These are phyloP conservation scores for Pleoardoris graminearum DNA, from an alignment of 2,329 filamentous ascomycete genomes.

Conservation along the genomic window DNA sequence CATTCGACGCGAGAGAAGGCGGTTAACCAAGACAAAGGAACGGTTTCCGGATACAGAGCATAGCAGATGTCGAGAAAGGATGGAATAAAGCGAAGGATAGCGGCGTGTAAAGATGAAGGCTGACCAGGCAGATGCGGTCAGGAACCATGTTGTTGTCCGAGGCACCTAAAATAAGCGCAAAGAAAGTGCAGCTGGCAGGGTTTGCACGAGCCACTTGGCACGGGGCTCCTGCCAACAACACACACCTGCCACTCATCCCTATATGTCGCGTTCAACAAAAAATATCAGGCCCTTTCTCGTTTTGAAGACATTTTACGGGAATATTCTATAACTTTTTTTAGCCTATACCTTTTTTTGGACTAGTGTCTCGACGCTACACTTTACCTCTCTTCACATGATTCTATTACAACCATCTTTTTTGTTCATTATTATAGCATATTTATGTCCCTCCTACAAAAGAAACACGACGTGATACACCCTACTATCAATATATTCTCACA, in stretches of 20 bases:
- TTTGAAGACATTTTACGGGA: no score
- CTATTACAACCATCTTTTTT: no score
- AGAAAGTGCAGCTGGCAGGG: conserved; percentile 5
- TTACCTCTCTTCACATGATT: no score
- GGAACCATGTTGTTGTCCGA: conserved; percentile 7
- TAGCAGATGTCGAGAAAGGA: not conserved
- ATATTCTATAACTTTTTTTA: no score
- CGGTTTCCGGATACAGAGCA: not conserved
- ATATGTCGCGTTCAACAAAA: no score
- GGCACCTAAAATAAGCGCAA: conserved; percentile 4
- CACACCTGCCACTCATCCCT: not conserved
- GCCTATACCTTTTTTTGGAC: no score
- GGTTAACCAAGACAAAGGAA: not conserved
- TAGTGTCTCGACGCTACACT: no score
- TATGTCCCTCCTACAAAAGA: no score
- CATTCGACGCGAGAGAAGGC: not conserved
- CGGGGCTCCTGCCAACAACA: not conserved
- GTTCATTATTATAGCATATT: no score
- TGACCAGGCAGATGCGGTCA: conserved; percentile 5
- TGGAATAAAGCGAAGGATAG: not conserved
- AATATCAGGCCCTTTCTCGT: no score
- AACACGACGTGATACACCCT: no score
- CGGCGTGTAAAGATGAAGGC: not conserved
- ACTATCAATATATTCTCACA: no score
- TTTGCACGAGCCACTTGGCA: conserved; percentile 1